These are phyloP conservation scores for Breynia disticha DNA, from an alignment of 441 rosid genomes.

Conservation along the genomic window DNA sequence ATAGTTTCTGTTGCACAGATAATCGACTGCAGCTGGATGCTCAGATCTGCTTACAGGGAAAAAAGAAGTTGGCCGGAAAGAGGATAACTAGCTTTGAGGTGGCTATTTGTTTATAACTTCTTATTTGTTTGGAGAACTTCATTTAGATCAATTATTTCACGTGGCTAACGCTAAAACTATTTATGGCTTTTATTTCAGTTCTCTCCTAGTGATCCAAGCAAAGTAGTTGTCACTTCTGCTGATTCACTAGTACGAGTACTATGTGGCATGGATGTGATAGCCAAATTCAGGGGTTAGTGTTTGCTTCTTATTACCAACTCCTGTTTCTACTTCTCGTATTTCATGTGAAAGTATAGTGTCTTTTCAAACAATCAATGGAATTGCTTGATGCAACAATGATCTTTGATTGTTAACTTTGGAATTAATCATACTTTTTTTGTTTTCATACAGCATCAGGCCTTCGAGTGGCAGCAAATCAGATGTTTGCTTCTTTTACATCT, in stretches of 20 bases:
- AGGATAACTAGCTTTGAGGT: conserved; percentile 89
- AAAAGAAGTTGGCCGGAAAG: conserved; percentile 68
- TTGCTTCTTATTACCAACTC: conserved; percentile 9
- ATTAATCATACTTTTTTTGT: background rate
- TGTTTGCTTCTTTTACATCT: conserved; percentile 55
- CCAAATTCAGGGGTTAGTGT: conserved; percentile 65
- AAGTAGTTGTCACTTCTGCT: conserved; percentile 77
- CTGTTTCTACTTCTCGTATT: background rate
- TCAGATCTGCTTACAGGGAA: conserved; percentile 51
- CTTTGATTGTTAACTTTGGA: background rate
- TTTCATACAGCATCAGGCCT: conserved; percentile 29
- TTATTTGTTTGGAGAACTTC: conserved; percentile 5
- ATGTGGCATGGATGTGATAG: conserved; percentile 51
- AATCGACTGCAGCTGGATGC: conserved; percentile 67
- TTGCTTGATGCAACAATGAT: background rate
- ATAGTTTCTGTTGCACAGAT: conserved; percentile 33
- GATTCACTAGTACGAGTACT: conserved; percentile 83
- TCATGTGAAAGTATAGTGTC: background rate
- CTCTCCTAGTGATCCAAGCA: conserved; percentile 62
- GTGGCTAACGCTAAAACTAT: conserved; percentile 5
- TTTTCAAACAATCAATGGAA: background rate
- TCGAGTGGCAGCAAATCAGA: conserved; percentile 53
- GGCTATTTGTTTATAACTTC: conserved; percentile 10
- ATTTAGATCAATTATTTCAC: conserved; percentile 2
- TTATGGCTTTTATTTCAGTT: conserved; percentile 38